Conservation (phyloP, 2,329 filamentous ascomycete species). For the Pestalotiopsis sp. region DNA sequence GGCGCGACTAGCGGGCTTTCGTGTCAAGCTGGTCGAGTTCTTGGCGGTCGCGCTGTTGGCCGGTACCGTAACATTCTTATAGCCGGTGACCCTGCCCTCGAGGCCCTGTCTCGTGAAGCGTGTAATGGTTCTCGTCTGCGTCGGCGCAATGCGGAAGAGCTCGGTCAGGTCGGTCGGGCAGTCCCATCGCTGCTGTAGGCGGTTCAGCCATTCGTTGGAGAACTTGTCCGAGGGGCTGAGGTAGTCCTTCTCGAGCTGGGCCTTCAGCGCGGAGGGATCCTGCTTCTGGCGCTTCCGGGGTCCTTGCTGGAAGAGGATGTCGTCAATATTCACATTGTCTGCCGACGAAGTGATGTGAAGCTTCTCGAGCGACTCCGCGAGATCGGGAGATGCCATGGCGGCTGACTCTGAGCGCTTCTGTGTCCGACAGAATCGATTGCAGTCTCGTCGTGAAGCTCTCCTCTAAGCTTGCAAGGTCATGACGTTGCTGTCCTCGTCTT, state of each 20-base stretch:
- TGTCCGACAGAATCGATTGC: background rate
- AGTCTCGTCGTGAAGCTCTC: background rate
- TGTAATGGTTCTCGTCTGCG: constrained; percentile 92
- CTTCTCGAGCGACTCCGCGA: constrained; percentile 50
- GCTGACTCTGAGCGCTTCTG: background rate
- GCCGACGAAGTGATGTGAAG: constrained; percentile 43
- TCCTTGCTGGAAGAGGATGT: constrained; percentile 51
- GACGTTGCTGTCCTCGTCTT: constrained; percentile 10
- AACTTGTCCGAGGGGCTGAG: constrained; percentile 79
- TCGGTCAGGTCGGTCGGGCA: constrained; percentile 76
- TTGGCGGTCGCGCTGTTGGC: constrained; percentile 89
- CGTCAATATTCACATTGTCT: constrained; percentile 49
- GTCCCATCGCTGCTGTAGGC: constrained; percentile 88
- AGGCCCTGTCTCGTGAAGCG: constrained; percentile 89
- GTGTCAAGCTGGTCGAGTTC: constrained; percentile 85
- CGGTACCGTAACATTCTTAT: constrained; percentile 90
- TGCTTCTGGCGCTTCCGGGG: constrained; percentile 45
- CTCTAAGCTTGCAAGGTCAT: background rate
- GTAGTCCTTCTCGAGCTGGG: constrained; percentile 73
- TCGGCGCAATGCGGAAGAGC: constrained; percentile 83
- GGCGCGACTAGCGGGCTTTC: constrained; percentile 82
- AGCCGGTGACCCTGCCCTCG: constrained; percentile 89
- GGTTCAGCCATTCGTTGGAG: constrained; percentile 82
- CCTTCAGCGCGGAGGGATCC: constrained; percentile 64
- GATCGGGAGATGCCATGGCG: constrained; percentile 21